Conservation (phyloP, 345 rosid genomes). For the Cardamine chenopodiifolia region DNA sequence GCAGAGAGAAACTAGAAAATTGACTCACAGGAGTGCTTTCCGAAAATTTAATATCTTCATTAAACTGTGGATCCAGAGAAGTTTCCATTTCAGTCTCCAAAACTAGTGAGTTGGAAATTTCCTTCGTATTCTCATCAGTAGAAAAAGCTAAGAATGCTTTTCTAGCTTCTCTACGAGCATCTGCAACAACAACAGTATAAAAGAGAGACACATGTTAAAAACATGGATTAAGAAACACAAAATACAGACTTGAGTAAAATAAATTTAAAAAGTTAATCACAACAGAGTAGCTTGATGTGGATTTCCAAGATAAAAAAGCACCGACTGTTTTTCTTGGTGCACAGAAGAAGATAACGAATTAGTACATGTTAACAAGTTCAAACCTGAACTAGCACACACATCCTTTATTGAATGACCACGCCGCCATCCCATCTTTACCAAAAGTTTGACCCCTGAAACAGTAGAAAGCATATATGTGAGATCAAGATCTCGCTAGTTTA, state of each 20-base stretch:
- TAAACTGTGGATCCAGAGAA: conserved; percentile 41
- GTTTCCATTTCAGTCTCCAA: conserved; percentile 49
- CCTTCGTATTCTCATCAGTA: conserved; percentile 53
- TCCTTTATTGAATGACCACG: conserved; percentile 84
- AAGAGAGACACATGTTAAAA: conserved; percentile 17
- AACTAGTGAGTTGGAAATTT: conserved; percentile 45
- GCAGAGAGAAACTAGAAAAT: conserved; percentile 34
- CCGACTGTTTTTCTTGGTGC: background rate
- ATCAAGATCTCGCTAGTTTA: conserved; percentile 7
- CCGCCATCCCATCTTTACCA: conserved; percentile 96
- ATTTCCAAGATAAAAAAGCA: conserved; percentile 13
- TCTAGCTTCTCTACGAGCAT: conserved; percentile 96
- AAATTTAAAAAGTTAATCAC: background rate
- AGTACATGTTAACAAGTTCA: conserved; percentile 26
- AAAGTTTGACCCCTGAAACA: conserved; percentile 73
- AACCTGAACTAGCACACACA: conserved; percentile 56
- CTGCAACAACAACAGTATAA: conserved; percentile 44
- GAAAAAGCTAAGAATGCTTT: conserved; percentile 91
- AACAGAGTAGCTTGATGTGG: conserved; percentile 10
- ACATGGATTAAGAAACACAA: conserved; percentile 16
- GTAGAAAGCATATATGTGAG: conserved; percentile 29
- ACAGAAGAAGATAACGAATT: conserved; percentile 17
- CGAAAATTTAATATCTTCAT: conserved; percentile 55
- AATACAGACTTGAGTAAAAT: background rate
- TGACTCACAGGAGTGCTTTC: conserved; percentile 73